phyloP scores from a whole-genome alignment of 108 stramenopile genomes.

The Pseudonitzschia pungens region DNA sequence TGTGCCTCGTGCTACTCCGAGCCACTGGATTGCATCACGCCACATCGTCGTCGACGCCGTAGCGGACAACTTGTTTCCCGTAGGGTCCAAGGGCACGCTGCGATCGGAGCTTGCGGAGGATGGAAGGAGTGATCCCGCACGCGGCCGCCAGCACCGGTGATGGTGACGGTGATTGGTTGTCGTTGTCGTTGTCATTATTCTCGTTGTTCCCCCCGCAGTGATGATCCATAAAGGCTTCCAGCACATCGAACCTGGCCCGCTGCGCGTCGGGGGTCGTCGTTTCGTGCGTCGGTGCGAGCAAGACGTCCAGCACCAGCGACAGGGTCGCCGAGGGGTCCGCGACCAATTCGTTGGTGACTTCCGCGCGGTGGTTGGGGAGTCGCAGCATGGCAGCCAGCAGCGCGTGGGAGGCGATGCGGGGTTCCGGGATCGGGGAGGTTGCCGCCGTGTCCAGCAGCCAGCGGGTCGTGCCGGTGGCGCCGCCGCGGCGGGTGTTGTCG shows the following conservation, averaged over 20 bases:
- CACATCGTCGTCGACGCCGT: slow-evolving; percentile 8
- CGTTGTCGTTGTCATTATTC: slow-evolving; percentile 13
- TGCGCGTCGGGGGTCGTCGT: slow-evolving; percentile 19
- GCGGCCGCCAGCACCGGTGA: not conserved
- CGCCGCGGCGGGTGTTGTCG: not conserved
- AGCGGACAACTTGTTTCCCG: slow-evolving; percentile 9
- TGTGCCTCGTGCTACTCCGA: too few relatives aligned
- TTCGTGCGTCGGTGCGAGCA: not conserved
- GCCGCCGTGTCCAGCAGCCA: slow-evolving; percentile 23
- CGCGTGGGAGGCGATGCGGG: slow-evolving; percentile 26
- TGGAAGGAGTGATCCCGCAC: not conserved
- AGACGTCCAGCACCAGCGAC: not conserved
- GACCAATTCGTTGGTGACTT: not conserved
- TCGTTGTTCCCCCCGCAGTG: not conserved
- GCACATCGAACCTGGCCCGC: slow-evolving; percentile 23
- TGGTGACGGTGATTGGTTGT: not conserved
- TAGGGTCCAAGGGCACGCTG: slow-evolving; percentile 24
- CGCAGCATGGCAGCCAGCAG: slow-evolving; percentile 17
- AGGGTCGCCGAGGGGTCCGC: not conserved
- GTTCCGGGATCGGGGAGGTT: slow-evolving; percentile 26
- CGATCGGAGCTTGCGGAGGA: slow-evolving; percentile 16
- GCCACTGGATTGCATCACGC: not conserved
- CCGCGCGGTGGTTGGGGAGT: not conserved
- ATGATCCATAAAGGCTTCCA: slow-evolving; percentile 1
- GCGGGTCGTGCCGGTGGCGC: slow-evolving; percentile 3